phyloP scores from a whole-genome alignment of 257 asterid species.

The Petrea volubilis region DNA sequence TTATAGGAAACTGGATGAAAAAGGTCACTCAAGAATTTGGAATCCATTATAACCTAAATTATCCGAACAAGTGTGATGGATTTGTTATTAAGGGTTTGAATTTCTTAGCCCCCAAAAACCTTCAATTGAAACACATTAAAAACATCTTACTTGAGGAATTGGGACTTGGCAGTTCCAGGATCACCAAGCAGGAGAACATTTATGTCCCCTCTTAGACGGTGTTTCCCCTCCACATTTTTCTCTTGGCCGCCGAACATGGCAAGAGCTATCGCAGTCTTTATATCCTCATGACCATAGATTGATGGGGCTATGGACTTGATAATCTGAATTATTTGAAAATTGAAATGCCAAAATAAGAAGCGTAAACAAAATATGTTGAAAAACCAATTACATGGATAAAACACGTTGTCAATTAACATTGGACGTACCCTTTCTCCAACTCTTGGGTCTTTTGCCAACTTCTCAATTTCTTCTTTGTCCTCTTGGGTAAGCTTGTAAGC shows the following conservation, averaged over 20 bases:
- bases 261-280: conserved; percentile 93
- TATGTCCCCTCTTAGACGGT: conserved; percentile 89
- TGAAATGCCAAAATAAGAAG: background rate
- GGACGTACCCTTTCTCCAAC: conserved; percentile 82
- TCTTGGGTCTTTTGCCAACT: conserved; percentile 95
- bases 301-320: conserved; percentile 95
- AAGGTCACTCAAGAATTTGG: background rate
- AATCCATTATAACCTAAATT: background rate
- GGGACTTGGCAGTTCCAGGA: conserved; percentile 99
- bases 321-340: conserved; percentile 45
- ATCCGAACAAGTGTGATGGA: background rate
- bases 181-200: conserved; percentile 95
- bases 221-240: conserved; percentile 93
- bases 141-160: conserved; percentile 81
- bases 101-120: background rate
- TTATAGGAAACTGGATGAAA: background rate
- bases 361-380: background rate
- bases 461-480: conserved; percentile 95
- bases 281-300: conserved; percentile 95
- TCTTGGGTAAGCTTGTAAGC: conserved; percentile 97
- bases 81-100: background rate
- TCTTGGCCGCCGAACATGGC: conserved; percentile 99
- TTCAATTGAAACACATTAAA: background rate
- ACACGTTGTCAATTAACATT: background rate
- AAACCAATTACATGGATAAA: background rate